A percentile compares a stretch with the other conserved stretches of the same genome.
These are phyloP conservation scores for Diversispora eburnea DNA, from an alignment of 192 early-diverging fungal genomes.

Conservation along the genomic window DNA sequence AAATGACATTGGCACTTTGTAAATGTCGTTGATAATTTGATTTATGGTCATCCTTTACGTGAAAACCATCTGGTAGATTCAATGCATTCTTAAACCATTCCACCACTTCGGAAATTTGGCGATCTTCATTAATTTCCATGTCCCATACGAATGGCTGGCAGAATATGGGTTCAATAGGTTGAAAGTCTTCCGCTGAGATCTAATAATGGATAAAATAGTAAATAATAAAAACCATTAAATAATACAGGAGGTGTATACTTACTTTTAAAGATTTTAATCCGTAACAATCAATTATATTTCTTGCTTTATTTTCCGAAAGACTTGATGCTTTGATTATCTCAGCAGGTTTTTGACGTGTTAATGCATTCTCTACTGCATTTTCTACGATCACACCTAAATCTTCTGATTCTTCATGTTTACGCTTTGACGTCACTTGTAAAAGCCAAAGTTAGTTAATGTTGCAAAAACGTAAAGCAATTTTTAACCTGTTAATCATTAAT, in stretches of 20 bases:
- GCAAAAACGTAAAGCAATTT: no score
- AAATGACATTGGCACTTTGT: background rate
- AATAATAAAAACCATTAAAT: constrained; percentile 12
- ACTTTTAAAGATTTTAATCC: constrained; percentile 10
- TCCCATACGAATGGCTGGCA: constrained; percentile 20
- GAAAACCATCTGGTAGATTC: background rate
- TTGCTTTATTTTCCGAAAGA: constrained; percentile 8
- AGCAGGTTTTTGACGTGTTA: constrained; percentile 8
- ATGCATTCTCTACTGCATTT: constrained; percentile 16
- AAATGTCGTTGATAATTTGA: constrained; percentile 10
- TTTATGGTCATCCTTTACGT: constrained; percentile 16
- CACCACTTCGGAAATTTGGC: constrained; percentile 12
- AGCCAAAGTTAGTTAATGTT: background rate
- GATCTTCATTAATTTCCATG: constrained; percentile 13
- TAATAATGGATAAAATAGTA: constrained; percentile 13
- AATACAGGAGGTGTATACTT: constrained; percentile 14
- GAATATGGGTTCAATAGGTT: constrained; percentile 4
- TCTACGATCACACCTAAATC: background rate
- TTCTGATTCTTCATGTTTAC: constrained; percentile 23
- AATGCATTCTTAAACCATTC: constrained; percentile 17
- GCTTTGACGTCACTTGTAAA: constrained; percentile 25
- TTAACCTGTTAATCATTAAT: background rate
- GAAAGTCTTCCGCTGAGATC: constrained; percentile 17
- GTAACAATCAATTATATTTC: constrained; percentile 8
- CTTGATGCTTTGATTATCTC: constrained; percentile 1